Base-by-base conservation (phyloP, 192 early-diverging fungal species). In the Gamsiella multidivaricata region DNA sequence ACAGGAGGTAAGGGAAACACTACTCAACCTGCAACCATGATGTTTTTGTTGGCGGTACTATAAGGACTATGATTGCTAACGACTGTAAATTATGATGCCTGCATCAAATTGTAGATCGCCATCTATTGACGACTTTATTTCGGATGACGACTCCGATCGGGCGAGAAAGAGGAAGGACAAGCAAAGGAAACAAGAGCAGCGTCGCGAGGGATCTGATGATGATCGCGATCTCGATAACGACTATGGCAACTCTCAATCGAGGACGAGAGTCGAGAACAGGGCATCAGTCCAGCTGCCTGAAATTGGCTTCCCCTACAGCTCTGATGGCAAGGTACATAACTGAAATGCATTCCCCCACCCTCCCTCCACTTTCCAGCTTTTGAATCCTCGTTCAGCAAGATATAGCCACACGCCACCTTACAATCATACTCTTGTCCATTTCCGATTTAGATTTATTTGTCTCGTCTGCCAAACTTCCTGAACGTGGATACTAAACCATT, bases 401-500 rank as follows among this genome's bases (percentile, higher is more conserved):
- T n/a, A n/a, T n/a, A n/a, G n/a, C n/a, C n/a, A n/a, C n/a, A n/a
- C n/a, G n/a, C n/a, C n/a, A n/a, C n/a, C n/a, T n/a, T n/a, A n/a
- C n/a, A n/a, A n/a, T n/a, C 18, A 29, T 45, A n/a, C 14, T 54
- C 29, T 28, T 26, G 18, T 28, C 25, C 15, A 6, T 2, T n/a
- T 41, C 26, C 11, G 15, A 23, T 53, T 0, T 45, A 80, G 68
- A 70, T 60, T 29, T 86, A 80, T 47, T 42, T 87, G 45, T 71
- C 84, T 12, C 88, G 86, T 69, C 41, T 94, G 36, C 94, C 94
- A 14, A 86, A 85, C 32, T 92, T 89, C 69, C 80, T 95, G 65
- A 76, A 84, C 54, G 79, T 92, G 15, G 89, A 92, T 20, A 86
- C 83, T 9, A 79, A 78, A 23, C 88, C 90, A 1, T 95, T 92